Conservation (phyloP, 2,329 filamentous ascomycete genomes). For the Tolypocladium capitatum region DNA sequence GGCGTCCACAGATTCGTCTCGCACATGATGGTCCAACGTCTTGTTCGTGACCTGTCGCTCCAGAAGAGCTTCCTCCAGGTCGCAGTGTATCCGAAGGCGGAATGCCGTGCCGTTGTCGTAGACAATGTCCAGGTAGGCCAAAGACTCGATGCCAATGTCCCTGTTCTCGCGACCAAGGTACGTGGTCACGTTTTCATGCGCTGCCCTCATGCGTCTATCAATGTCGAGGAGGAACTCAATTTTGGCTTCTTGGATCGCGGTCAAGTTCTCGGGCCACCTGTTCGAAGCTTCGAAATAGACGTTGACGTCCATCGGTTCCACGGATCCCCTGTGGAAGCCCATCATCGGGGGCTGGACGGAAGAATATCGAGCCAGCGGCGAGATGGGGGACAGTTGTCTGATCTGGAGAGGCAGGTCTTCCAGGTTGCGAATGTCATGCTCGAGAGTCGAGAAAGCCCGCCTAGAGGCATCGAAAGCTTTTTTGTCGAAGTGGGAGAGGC, state of each 20-base stretch:
- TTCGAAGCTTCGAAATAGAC: constrained; percentile 88
- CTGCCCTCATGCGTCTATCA: constrained; percentile 52
- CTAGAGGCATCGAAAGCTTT: constrained; percentile 54
- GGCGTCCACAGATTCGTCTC: constrained; percentile 56
- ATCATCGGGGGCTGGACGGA: constrained; percentile 35
- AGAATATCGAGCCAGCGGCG: constrained; percentile 60
- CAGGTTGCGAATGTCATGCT: constrained; percentile 62
- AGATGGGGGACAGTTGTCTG: constrained; percentile 62
- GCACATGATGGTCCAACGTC: constrained; percentile 46
- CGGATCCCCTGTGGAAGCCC: constrained; percentile 28
- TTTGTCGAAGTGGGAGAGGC: constrained; percentile 32
- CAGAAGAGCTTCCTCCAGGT: constrained; percentile 70
- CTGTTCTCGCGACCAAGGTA: constrained; percentile 73
- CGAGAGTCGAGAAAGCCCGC: constrained; percentile 58
- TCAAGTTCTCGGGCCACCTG: constrained; percentile 85
- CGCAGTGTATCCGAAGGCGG: constrained; percentile 76
- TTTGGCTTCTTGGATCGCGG: constrained; percentile 86
- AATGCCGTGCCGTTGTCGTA: constrained; percentile 63
- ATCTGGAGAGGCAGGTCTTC: constrained; percentile 81
- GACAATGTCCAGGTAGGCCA: constrained; percentile 69
- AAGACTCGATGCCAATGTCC: constrained; percentile 55
- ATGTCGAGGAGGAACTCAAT: constrained; percentile 76
- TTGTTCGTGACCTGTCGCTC: constrained; percentile 69
- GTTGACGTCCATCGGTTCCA: constrained; percentile 58
- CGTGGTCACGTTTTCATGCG: constrained; percentile 46